phyloP scores from a whole-genome alignment of 306 rosid species.

The Cyamopsis tetragonoloba region DNA sequence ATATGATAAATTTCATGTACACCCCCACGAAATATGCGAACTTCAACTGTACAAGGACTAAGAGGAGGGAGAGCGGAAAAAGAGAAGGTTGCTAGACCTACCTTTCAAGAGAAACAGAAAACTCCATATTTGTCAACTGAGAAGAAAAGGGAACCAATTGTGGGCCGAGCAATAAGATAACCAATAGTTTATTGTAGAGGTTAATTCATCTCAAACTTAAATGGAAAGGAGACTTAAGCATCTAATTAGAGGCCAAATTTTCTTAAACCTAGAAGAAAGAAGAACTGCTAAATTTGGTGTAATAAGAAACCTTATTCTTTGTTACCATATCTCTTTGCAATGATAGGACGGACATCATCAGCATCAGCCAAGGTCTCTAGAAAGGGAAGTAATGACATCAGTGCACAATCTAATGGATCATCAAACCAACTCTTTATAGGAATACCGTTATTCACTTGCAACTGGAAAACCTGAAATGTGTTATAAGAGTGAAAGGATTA shows the following conservation, averaged over 20 bases:
- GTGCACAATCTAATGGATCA: slow-evolving; percentile 76
- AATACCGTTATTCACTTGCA: slow-evolving; percentile 98
- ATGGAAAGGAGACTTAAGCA: slow-evolving; percentile 37
- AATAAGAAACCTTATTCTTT: slow-evolving; percentile 75
- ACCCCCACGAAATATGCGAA: slow-evolving; percentile 41
- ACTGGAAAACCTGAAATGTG: slow-evolving; percentile 83
- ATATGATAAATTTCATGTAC: slow-evolving; percentile 53
- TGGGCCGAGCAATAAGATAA: slow-evolving; percentile 54
- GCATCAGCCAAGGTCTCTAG: slow-evolving; percentile 85
- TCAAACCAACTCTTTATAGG: slow-evolving; percentile 99
- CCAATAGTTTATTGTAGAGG: slow-evolving; percentile 56
- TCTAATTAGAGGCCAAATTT: slow-evolving; percentile 52
- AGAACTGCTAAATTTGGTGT: slow-evolving; percentile 54
- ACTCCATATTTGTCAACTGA: slow-evolving; percentile 61
- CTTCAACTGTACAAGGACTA: slow-evolving; percentile 64
- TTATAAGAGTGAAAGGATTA: slow-evolving; percentile 34
- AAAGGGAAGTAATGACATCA: slow-evolving; percentile 92
- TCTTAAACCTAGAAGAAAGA: slow-evolving; percentile 37
- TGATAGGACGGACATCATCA: slow-evolving; percentile 96
- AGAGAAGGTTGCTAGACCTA: slow-evolving; percentile 53
- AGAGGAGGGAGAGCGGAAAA: slow-evolving; percentile 25
- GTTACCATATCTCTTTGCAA: slow-evolving; percentile 83
- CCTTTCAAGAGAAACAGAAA: slow-evolving; percentile 68
- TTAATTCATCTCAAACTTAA: slow-evolving; percentile 58
- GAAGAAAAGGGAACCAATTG: slow-evolving; percentile 36